Conservation (phyloP, 164 flowering plant genomes). For the Kingdonia uniflora region DNA sequence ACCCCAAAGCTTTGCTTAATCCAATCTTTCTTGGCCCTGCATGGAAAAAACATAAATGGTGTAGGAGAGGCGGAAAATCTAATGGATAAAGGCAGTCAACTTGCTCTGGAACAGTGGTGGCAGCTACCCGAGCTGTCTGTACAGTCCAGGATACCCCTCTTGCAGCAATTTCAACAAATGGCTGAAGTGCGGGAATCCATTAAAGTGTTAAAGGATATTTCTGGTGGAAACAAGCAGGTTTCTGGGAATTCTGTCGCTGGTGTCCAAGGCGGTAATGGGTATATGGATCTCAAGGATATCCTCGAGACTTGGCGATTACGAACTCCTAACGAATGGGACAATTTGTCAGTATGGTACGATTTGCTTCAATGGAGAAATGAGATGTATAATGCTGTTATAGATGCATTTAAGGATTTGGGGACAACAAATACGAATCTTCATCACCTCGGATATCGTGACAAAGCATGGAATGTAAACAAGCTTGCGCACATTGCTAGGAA, state of each 20-base stretch:
- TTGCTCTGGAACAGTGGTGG: slow-evolving; percentile 94
- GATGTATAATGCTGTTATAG: slow-evolving; percentile 88
- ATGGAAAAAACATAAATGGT: slow-evolving; percentile 74
- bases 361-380: slow-evolving; percentile 99
- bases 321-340: slow-evolving; percentile 99
- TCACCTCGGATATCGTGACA: slow-evolving; percentile 98
- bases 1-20: slow-evolving; percentile 73
- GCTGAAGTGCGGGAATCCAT: slow-evolving; percentile 95
- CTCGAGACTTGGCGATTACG: slow-evolving; percentile 98
- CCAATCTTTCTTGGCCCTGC: slow-evolving; percentile 85
- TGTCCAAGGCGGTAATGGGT: slow-evolving; percentile 51
- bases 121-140: slow-evolving; percentile 92
- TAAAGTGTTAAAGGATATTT: slow-evolving; percentile 70
- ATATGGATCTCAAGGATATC: slow-evolving; percentile 93
- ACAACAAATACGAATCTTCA: slow-evolving; percentile 72
- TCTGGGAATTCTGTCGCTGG: slow-evolving; percentile 55
- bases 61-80: slow-evolving; percentile 80
- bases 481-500: slow-evolving; percentile 92
- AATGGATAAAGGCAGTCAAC: slow-evolving; percentile 87
- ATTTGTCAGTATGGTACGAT: slow-evolving; percentile 94
- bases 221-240: slow-evolving; percentile 71
- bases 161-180: slow-evolving; percentile 89
- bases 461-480: slow-evolving; percentile 98
- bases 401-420: slow-evolving; percentile 87
- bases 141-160: slow-evolving; percentile 74